A percentile compares a stretch with the other conserved stretches of the same genome.
These are phyloP conservation scores for Calamus simplicifolius DNA, from an alignment of 176 grass and related monocot species.

Conservation along the genomic window DNA sequence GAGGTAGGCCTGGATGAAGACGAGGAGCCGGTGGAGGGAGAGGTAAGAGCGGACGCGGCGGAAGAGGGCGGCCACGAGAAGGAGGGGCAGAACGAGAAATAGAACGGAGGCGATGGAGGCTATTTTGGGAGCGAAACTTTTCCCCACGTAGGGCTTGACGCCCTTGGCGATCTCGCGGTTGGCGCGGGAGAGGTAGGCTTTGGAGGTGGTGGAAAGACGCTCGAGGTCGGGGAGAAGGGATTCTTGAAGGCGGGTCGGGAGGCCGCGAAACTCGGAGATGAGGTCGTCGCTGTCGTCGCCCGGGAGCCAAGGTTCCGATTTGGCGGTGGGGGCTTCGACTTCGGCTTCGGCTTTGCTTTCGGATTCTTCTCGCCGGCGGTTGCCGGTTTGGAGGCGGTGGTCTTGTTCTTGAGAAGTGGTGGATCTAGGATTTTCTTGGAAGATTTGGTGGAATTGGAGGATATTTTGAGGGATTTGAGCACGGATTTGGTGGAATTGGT, in stretches of 20 bases:
- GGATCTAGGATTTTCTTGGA: constrained; percentile 28
- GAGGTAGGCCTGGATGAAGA: constrained; percentile 91
- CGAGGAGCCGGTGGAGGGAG: constrained; percentile 53
- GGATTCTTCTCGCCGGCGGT: constrained; percentile 9
- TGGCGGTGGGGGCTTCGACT: constrained; percentile 19
- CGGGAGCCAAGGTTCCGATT: constrained; percentile 32
- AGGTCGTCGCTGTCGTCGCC: constrained; percentile 34
- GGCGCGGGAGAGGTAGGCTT: constrained; percentile 76
- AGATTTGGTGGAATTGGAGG: constrained; percentile 37
- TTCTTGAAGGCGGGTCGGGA: constrained; percentile 52
- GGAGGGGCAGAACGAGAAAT: constrained; percentile 55
- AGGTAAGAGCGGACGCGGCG: constrained; percentile 59
- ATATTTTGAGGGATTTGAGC: constrained; percentile 15
- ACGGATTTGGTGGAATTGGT: constrained; percentile 33
- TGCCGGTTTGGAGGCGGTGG: not conserved
- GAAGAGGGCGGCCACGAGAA: constrained; percentile 63
- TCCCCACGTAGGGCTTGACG: constrained; percentile 61
- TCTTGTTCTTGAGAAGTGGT: constrained; percentile 4
- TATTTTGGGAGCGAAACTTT: constrained; percentile 43
- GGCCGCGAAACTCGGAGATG: constrained; percentile 62
- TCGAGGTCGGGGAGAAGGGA: constrained; percentile 78
- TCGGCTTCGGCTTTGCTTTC: constrained; percentile 5
- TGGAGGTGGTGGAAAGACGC: constrained; percentile 69
- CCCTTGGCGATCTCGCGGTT: constrained; percentile 63
- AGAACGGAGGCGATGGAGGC: constrained; percentile 46